Evolutionary conservation across 2,329 filamentous ascomycete species (phyloP), one percentile per base, ranked within the genome.

Genomic region (Chaetoscypha palmicola): DNA sequence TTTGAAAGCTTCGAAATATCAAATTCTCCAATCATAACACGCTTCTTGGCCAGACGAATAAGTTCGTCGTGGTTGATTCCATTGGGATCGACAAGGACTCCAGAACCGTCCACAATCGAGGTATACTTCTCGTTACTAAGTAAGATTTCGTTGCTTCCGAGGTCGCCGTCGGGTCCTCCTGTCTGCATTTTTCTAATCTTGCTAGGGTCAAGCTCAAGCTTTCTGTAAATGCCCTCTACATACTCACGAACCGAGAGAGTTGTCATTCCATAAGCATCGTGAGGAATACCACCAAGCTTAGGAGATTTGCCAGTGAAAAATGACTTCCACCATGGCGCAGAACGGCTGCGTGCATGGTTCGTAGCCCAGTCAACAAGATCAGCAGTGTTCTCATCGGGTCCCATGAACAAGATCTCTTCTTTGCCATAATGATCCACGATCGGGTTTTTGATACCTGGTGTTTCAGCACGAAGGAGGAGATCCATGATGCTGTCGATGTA

Each of bases 251-350:
- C 91, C 4, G 90, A 96, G 45, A 97, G 69, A 0, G 92, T 97
- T 1, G 92, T 98, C 92, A 98, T 98, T 58, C 92, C 92, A 62
- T 98, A 98, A 31, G 74, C 69, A 64, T 98, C 92, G 66, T 98
- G 92, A 28, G 92, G 92, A 56, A 98, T 98, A 62, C 92, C 92
- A 51, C 92, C 92, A 11, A 98, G 77, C 67, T 86, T 92, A 41
- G 89, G 92, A 56, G 88, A 95, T 76, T 98, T 98, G 61, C 92
- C 92, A 2, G 92, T 98, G 75, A 98, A 98, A 78, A 98, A 98
- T 0, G 92, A 98, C 74, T 98, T 98, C 92, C 92, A 98, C 88
- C 91, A 98, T 21, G 89, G 88, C 3, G 92, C 92, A 35, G 89
- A 89, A 57, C 92, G 82, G 49, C 72, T 71, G 41, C 88, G 80